phyloP scores from a whole-genome alignment of 2,329 filamentous ascomycete species.

The Fusarium sp. region DNA sequence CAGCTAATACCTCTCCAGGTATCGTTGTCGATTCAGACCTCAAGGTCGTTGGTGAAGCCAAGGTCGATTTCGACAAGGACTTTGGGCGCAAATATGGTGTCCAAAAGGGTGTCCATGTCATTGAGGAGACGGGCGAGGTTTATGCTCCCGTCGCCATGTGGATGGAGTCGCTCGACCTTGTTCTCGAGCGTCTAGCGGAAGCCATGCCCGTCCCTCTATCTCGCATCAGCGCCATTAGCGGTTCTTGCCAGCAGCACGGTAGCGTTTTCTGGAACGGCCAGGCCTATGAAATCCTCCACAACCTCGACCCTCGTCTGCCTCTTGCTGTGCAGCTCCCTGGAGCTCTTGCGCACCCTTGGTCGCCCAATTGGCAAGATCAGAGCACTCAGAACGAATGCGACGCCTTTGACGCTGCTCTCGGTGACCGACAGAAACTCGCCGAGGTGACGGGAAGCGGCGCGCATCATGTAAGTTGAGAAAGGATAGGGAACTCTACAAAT shows the following conservation, averaged over 20 bases:
- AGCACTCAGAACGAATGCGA: conserved; percentile 95
- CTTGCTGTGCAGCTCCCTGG: conserved; percentile 78
- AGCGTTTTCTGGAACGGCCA: conserved; percentile 90
- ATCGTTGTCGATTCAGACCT: conserved; percentile 87
- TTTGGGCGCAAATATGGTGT: conserved; percentile 78
- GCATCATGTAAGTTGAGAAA: conserved; percentile 77
- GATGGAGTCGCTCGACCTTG: conserved; percentile 91
- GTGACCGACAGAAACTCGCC: conserved; percentile 75
- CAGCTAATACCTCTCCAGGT: conserved; percentile 58
- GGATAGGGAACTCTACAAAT: conserved; percentile 1
- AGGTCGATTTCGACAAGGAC: conserved; percentile 95
- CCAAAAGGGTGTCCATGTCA: conserved; percentile 87
- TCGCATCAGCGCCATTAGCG: conserved; percentile 83
- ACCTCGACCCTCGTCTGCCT: conserved; percentile 67
- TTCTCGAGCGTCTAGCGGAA: conserved; percentile 77
- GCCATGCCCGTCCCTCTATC: conserved; percentile 73
- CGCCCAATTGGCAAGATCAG: conserved; percentile 98
- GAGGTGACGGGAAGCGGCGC: conserved; percentile 89
- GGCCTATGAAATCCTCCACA: conserved; percentile 72
- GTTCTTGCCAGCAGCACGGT: conserved; percentile 96
- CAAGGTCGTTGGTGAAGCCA: conserved; percentile 83
- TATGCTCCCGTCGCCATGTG: conserved; percentile 94
- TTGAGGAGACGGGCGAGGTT: conserved; percentile 86
- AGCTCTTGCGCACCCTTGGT: conserved; percentile 85
- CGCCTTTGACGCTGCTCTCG: conserved; percentile 80